Evolutionary conservation across 768 basidiomycete genomes (phyloP), one percentile per base, ranked within the genome.

Genomic region (Suillus weaverae): DNA sequence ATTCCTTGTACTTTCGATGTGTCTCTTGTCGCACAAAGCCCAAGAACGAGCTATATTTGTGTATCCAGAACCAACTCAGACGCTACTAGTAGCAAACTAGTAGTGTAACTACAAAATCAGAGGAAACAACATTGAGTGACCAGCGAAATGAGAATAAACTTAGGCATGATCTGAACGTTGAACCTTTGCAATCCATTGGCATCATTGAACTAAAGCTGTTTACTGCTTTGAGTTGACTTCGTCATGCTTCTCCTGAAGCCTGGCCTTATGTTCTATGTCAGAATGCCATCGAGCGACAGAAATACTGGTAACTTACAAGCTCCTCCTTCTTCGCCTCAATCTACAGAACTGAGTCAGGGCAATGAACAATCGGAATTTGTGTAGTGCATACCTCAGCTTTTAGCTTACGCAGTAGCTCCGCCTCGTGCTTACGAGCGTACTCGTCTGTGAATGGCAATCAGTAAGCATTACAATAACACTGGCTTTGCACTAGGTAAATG

Each of bases 371-470:
- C 32, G 5, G 2, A 35, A 59, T 41, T 30, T 26, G 7, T 14
- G 13, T 39, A 43, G 0, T 18, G 70, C 84, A 30, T 63, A 89
- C 90, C 80, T 84, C 69, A 18, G 74, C 78, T 77, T 72, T 84
- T 74, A 92, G 73, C 76, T 90, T 90, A 70, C 80, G 76, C 48
- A 92, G 71, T 62, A 86, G 81, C 69, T 82, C 84, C 14, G 74
- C 70, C 64, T 91, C 90, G 62, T 87, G 87, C 65, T 78, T 74
- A 62, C 83, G 86, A 55, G 83, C 80, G 67, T 87, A 91, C 77
- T 90, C 83, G 64, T 90, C 90, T 92, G 68, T 41, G 55, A 51
- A 53, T 53, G 1, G 16, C 26, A 26, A 50, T 10, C 18, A 26
- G 7, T 39, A 26, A 43, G 57, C 10, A 16, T 39, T 39, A 41